Evolutionary conservation across 2,329 filamentous ascomycete species (phyloP), one percentile per base, ranked within the genome.

Genomic region (Cladophialophora yegresii): DNA sequence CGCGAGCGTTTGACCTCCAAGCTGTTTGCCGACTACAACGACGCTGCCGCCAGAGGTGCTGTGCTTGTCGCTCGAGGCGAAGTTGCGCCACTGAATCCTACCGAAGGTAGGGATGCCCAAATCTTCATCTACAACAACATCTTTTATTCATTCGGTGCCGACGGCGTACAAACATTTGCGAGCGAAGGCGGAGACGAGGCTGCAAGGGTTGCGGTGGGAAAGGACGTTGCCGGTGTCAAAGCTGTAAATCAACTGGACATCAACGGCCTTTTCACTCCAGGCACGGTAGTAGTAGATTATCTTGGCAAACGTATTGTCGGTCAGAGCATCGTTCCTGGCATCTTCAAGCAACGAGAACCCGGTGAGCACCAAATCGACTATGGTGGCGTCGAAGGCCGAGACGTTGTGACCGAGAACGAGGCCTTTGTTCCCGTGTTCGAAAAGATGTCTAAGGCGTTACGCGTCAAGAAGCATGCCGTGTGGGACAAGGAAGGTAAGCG

Each of bases 91-190:
- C 80, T 99, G 61, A 99, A 99, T 80, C 96, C 95, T 6, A 98
- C 93, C 0, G 95, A 99, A 79, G 88, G 84, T 68, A 87, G 85
- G 70, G 93, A 99, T 76, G 95, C 95, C 3, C 95, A 99, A 77
- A 99, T 99, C 70, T 99, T 96, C 73, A 93, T 99, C 26, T 97
- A 98, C 82, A 98, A 98, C 83, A 99, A 99, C 79, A 92, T 99
- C 71, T 99, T 99, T 82, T 99, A 96, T 82, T 98, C 95, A 0
- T 98, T 97, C 72, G 95, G 95, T 67, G 93, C 95, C 51, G 95
- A 99, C 76, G 96, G 95, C 58, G 95, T 98, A 53, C 93, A 95
- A 50, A 99, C 95, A 16, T 99, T 99, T 77, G 93, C 92, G 10
- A 93, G 90, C 2, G 95, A 99, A 79, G 95, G 95, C 70, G 95